These are phyloP conservation scores for Coniochaeta hoffmannii DNA, from an alignment of 2,329 filamentous ascomycete genomes.

Conservation along the genomic window DNA sequence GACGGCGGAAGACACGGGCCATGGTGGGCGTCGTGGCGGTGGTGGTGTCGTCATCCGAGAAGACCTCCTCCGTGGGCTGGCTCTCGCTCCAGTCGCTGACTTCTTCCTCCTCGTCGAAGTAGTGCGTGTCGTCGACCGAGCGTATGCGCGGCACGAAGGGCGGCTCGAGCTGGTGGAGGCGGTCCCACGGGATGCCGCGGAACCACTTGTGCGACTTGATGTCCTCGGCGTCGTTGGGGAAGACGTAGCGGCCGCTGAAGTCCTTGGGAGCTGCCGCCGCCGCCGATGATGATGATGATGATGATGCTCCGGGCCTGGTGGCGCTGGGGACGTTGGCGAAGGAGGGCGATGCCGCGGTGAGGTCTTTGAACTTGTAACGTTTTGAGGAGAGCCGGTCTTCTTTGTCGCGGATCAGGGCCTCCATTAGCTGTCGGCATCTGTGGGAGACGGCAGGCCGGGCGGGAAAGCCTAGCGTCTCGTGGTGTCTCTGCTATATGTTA, in stretches of 20 bases:
- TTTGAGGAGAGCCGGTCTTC: constrained; percentile 68
- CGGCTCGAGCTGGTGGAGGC: constrained; percentile 61
- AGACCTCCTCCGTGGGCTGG: constrained; percentile 19
- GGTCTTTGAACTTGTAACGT: constrained; percentile 64
- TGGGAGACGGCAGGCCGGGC: constrained; percentile 55
- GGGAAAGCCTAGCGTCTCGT: constrained; percentile 64
- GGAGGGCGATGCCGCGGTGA: constrained; percentile 10
- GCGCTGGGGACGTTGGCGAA: constrained; percentile 4
- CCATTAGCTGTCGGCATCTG: constrained; percentile 71
- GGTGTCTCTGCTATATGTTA: constrained; percentile 50
- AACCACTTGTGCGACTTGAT: constrained; percentile 91
- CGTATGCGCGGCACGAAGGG: constrained; percentile 74
- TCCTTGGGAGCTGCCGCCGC: constrained; percentile 16
- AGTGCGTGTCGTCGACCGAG: constrained; percentile 67
- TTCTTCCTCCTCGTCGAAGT: constrained; percentile 80
- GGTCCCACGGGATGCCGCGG: constrained; percentile 68
- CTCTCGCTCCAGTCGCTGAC: constrained; percentile 57
- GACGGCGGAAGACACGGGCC: background rate
- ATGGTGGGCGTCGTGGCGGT: background rate
- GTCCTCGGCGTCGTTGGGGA: constrained; percentile 75
- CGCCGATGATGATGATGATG: constrained; percentile 1
- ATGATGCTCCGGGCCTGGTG: constrained; percentile 19
- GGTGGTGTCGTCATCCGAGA: background rate
- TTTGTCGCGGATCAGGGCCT: constrained; percentile 64
- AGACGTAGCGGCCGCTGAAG: constrained; percentile 55